Percentiles rank a stretch among this genome's conserved stretches.
Evolutionary conservation across 169 alveolate species (phyloP).

Genomic region (Cyclospora cayetanensis): DNA sequence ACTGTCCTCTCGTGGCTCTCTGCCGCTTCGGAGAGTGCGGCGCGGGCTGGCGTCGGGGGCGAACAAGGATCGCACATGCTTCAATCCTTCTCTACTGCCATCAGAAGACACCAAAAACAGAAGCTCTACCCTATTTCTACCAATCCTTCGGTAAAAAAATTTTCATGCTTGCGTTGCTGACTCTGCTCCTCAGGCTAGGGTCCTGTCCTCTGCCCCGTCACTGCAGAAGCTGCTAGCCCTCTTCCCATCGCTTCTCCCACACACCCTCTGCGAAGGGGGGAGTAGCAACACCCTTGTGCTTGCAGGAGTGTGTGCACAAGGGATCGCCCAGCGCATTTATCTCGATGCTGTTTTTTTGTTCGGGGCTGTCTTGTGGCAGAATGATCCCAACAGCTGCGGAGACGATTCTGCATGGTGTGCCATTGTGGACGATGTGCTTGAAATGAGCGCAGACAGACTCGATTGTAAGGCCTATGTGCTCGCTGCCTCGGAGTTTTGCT

Average conservation of each 20-base stretch:
- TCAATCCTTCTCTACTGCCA: neutral
- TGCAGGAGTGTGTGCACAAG: too few species aligned
- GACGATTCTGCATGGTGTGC: neutral
- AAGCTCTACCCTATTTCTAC: neutral
- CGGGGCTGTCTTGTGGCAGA: neutral
- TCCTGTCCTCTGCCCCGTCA: neutral
- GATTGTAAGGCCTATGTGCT: neutral
- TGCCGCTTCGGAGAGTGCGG: neutral
- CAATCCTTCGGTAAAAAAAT: neutral
- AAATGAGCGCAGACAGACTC: neutral
- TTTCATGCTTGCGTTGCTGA: neutral
- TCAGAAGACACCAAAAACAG: neutral
- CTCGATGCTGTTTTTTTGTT: neutral
- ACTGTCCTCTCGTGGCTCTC: neutral
- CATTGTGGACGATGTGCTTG: neutral
- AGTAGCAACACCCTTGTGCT: neutral
- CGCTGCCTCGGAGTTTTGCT: too few species aligned
- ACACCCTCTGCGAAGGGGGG: too few species aligned
- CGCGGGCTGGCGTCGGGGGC: neutral
- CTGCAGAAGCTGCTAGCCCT: neutral
- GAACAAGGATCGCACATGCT: neutral
- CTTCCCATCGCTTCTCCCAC: too few species aligned
- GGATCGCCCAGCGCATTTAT: too few species aligned
- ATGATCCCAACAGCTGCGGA: neutral
- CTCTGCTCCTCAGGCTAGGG: neutral